These are phyloP conservation scores for Blakeslea trispora DNA, from an alignment of 371 early-diverging fungal species.

Conservation along the genomic window DNA sequence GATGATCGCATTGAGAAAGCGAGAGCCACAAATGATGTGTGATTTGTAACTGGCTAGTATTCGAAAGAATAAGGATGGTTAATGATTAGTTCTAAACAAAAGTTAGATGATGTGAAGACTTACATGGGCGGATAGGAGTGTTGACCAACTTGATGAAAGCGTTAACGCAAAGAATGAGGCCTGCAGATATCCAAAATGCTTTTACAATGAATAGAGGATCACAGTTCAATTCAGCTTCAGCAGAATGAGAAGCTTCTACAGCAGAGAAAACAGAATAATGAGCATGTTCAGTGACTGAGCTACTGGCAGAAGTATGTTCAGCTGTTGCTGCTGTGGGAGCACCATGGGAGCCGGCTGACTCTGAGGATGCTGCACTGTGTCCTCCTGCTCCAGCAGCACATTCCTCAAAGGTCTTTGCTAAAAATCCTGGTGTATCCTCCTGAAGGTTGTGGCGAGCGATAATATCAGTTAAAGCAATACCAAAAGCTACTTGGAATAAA, in stretches of 20 bases:
- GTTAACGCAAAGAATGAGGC: conserved; percentile 43
- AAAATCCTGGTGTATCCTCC: conserved; percentile 6
- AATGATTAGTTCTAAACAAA: too few species aligned
- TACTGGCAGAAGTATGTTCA: conserved; percentile 7
- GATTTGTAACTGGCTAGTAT: conserved; percentile 37
- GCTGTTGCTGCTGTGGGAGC: conserved; percentile 2
- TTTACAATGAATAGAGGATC: conserved; percentile 33
- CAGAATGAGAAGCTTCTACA: background rate
- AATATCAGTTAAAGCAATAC: conserved; percentile 55
- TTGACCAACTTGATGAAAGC: conserved; percentile 47
- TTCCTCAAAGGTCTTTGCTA: conserved; percentile 11
- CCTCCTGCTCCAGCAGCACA: conserved; percentile 6
- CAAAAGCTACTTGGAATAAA: conserved; percentile 58
- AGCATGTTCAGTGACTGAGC: background rate
- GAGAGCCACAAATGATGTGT: conserved; percentile 47
- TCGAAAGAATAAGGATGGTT: background rate
- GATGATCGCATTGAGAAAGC: conserved; percentile 49
- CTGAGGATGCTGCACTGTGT: too few species aligned
- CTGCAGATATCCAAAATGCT: conserved; percentile 49
- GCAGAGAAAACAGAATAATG: background rate
- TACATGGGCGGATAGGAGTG: conserved; percentile 41
- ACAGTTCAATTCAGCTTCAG: background rate
- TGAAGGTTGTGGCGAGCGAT: conserved; percentile 41
- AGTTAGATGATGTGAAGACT: too few species aligned
- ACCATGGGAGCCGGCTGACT: conserved; percentile 7